Evolutionary conservation across 805 yeast species (phyloP).

Genomic region (Scheffersomyces ergatensis): DNA sequence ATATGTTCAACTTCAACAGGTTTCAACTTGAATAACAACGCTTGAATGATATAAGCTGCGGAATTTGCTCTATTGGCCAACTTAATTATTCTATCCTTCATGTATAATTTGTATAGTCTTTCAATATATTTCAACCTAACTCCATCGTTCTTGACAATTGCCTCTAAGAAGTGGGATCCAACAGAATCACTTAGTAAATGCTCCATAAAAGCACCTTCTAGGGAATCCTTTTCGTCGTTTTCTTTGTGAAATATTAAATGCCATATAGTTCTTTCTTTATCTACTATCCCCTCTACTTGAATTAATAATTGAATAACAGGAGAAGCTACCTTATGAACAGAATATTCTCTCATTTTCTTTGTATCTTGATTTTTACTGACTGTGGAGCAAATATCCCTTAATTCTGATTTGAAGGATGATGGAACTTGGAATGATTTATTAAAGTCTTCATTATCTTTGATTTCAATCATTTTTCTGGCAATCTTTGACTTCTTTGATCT

Average conservation of each 20-base stretch:
- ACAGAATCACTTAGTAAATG: constrained; percentile 80
- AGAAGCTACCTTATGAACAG: constrained; percentile 79
- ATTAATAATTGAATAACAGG: constrained; percentile 81
- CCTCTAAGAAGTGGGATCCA: constrained; percentile 91
- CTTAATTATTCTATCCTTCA: constrained; percentile 70
- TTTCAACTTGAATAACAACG: constrained; percentile 62
- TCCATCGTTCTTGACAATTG: constrained; percentile 59
- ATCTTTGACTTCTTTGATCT: constrained; percentile 82
- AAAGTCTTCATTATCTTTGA: constrained; percentile 74
- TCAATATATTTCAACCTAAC: constrained; percentile 65
- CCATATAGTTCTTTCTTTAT: constrained; percentile 71
- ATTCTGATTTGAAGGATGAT: constrained; percentile 57
- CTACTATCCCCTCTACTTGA: constrained; percentile 78
- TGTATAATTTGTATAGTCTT: constrained; percentile 66
- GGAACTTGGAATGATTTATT: constrained; percentile 69
- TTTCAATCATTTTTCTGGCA: constrained; percentile 91
- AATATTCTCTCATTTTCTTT: constrained; percentile 58
- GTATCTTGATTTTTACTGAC: constrained; percentile 35
- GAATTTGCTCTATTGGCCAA: constrained; percentile 79
- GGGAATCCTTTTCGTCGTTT: constrained; percentile 48
- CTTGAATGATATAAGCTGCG: constrained; percentile 77
- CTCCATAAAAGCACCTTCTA: constrained; percentile 80
- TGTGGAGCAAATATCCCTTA: constrained; percentile 47
- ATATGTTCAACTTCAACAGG: constrained; percentile 61
- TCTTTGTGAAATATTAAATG: constrained; percentile 55